Conservation (phyloP, 768 basidiomycete species). For the Lactifluus rugatus region DNA sequence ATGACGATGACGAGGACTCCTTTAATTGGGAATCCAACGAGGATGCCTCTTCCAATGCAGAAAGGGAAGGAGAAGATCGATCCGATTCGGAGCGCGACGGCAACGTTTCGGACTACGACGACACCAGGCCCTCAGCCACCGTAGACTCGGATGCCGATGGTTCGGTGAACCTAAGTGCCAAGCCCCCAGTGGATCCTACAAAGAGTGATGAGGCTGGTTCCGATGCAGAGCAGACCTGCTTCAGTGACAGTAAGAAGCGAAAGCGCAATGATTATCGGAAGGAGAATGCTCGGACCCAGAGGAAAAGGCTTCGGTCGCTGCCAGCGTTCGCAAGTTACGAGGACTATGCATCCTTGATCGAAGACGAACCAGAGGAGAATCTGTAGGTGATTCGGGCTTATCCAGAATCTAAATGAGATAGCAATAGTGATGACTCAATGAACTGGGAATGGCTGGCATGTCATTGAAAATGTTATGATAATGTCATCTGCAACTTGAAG, state of each 20-base stretch:
- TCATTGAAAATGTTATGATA: too few species aligned
- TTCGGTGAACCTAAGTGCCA: slow-evolving; percentile 47
- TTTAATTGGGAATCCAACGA: slow-evolving; percentile 27
- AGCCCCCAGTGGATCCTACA: slow-evolving; percentile 47
- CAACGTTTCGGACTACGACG: slow-evolving; percentile 13
- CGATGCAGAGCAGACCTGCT: slow-evolving; percentile 40
- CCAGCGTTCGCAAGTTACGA: slow-evolving; percentile 85
- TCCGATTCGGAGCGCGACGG: slow-evolving; percentile 21
- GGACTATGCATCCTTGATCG: slow-evolving; percentile 78
- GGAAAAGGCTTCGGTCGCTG: slow-evolving; percentile 59
- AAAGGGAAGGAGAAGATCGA: slow-evolving; percentile 23
- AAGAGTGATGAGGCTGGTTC: slow-evolving; percentile 49
- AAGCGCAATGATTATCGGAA: slow-evolving; percentile 39
- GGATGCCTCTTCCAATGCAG: slow-evolving; percentile 27
- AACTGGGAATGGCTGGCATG: too few species aligned
- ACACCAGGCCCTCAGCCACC: slow-evolving; percentile 41
- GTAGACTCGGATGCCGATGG: slow-evolving; percentile 69
- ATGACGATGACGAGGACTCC: slow-evolving; percentile 21
- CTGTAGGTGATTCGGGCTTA: slow-evolving; percentile 28
- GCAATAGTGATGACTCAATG: too few species aligned
- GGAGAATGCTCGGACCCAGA: slow-evolving; percentile 35
- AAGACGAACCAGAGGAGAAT: slow-evolving; percentile 63
- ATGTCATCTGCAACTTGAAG: too few species aligned
- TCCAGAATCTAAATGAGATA: neutral
- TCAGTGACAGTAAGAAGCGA: slow-evolving; percentile 28